Percentiles rank a stretch among this genome's conserved stretches.
Evolutionary conservation across 768 basidiomycete species (phyloP).

Genomic region (Tylopilus plumbeoviolaceoides): DNA sequence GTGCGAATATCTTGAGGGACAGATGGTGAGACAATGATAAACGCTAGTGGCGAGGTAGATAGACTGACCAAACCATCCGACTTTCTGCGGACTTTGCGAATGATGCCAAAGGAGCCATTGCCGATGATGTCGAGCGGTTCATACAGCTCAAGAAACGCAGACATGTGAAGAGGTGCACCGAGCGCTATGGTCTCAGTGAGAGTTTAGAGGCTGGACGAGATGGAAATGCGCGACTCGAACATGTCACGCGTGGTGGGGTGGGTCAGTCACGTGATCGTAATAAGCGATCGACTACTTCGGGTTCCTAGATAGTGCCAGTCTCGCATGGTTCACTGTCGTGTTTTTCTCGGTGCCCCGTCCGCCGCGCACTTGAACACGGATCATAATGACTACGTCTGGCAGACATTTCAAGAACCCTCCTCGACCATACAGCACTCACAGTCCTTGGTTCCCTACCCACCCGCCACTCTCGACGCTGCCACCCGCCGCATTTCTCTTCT

Average conservation of each 20-base stretch:
- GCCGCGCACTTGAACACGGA: slow-evolving; percentile 34
- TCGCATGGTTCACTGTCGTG: neutral
- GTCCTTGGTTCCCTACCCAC: slow-evolving; percentile 33
- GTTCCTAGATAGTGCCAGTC: neutral
- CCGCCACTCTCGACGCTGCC: slow-evolving; percentile 59
- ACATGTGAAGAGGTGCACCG: slow-evolving; percentile 17
- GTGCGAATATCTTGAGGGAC: slow-evolving; percentile 64
- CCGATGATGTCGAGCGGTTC: slow-evolving; percentile 91
- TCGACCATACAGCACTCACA: neutral
- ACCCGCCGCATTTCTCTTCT: slow-evolving; percentile 65
- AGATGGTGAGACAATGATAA: neutral
- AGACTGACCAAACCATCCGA: slow-evolving; percentile 72
- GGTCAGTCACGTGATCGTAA: neutral
- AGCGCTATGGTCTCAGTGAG: neutral
- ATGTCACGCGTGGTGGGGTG: slow-evolving; percentile 19
- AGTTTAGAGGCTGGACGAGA: slow-evolving; percentile 12
- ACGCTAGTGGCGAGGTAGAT: slow-evolving; percentile 4
- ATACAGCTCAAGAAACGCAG: slow-evolving; percentile 65
- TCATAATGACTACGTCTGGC: slow-evolving; percentile 41
- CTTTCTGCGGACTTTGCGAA: slow-evolving; percentile 88
- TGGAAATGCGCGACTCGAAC: slow-evolving; percentile 25
- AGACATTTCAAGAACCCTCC: slow-evolving; percentile 32
- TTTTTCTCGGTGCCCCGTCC: slow-evolving; percentile 36
- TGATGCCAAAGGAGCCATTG: slow-evolving; percentile 96
- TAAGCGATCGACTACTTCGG: neutral